These are phyloP conservation scores for Brassica balearica DNA, from an alignment of 441 rosid species.

Conservation along the genomic window DNA sequence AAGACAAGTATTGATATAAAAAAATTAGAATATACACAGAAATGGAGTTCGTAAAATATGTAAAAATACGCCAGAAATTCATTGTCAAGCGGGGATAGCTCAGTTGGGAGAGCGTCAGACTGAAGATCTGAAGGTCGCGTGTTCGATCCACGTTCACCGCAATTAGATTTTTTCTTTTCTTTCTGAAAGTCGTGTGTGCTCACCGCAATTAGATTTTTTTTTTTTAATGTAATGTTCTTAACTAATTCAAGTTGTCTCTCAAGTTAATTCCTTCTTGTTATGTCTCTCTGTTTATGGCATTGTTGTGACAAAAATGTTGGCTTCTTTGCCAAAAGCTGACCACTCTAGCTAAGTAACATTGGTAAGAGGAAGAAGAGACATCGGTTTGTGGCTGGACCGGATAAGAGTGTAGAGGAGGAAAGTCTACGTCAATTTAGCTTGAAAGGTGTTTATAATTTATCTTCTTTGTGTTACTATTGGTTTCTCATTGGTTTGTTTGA, in stretches of 20 bases:
- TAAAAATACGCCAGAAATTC: not conserved
- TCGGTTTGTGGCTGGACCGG: conserved; percentile 77
- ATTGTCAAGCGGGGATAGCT: conserved; percentile 42
- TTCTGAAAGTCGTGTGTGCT: conserved; percentile 65
- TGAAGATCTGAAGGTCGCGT: conserved; percentile 64
- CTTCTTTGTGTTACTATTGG: not conserved
- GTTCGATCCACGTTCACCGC: conserved; percentile 96
- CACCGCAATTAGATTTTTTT: conserved; percentile 54
- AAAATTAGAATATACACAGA: not conserved
- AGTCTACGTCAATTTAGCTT: conserved; percentile 91
- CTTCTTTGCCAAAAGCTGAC: not conserved
- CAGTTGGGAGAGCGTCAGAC: conserved; percentile 58
- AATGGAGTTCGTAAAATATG: not conserved
- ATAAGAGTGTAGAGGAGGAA: conserved; percentile 73
- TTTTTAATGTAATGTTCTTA: not conserved
- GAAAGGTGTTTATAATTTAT: conserved; percentile 67
- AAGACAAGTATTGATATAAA: not conserved
- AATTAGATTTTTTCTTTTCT: conserved; percentile 9
- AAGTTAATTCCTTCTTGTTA: not conserved
- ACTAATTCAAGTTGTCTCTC: not conserved
- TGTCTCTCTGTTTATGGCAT: conserved; percentile 16
- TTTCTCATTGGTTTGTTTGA: not conserved
- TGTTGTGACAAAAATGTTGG: not conserved
- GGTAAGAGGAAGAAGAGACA: conserved; percentile 88
- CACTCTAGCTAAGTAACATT: conserved; percentile 42